A percentile compares a stretch with the other conserved stretches of the same genome.
Conservation (phyloP, 176 grass and related monocot genomes). For the Lolium multiflorum region DNA sequence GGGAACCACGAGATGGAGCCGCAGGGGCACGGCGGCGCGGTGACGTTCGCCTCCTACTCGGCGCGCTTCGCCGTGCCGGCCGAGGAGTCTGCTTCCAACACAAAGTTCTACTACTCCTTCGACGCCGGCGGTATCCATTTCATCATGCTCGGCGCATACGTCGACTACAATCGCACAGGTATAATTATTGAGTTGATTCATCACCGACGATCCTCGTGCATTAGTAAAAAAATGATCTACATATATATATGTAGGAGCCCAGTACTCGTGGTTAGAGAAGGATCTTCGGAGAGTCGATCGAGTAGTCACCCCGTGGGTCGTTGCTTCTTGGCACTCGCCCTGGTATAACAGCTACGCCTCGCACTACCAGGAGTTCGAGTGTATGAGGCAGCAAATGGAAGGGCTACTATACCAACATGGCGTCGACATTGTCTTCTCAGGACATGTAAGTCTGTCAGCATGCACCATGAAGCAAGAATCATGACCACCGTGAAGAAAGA, state of each 20-base stretch:
- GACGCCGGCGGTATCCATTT: constrained; percentile 87
- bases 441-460: constrained; percentile 64
- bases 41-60: constrained; percentile 81
- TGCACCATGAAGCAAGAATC: no score
- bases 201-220: no score
- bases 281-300: constrained; percentile 72
- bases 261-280: constrained; percentile 75
- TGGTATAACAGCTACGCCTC: constrained; percentile 98
- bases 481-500: no score
- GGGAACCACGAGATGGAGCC: constrained; percentile 97
- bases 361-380: constrained; percentile 94
- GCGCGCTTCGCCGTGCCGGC: constrained; percentile 83
- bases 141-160: constrained; percentile 87
- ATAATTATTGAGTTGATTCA: no score
- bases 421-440: constrained; percentile 84
- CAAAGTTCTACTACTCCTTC: constrained; percentile 82
- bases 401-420: constrained; percentile 61
- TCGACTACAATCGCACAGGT: constrained; percentile 86
- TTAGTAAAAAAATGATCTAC: no score
- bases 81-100: constrained; percentile 63
- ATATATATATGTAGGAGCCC: constrained; percentile 47
- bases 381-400: constrained; percentile 96
- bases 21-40: constrained; percentile 66
- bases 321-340: constrained; percentile 85
- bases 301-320: constrained; percentile 73